These are phyloP conservation scores for Asclepias syriaca DNA, from an alignment of 257 asterid species.

Conservation along the genomic window DNA sequence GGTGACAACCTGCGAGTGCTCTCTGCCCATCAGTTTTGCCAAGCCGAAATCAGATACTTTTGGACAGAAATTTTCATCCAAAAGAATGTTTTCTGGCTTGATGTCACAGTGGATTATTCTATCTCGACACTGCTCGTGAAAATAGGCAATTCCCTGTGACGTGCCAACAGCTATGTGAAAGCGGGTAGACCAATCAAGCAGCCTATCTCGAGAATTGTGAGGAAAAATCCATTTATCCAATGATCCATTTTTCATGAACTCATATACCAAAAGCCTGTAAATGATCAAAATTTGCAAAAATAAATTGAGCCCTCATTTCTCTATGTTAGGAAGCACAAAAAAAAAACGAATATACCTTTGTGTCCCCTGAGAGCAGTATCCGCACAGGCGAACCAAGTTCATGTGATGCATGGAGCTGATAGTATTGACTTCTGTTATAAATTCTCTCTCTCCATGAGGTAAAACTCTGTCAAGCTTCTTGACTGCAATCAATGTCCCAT, in stretches of 20 bases:
- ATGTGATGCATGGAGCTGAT: slow-evolving; percentile 92
- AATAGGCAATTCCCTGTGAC: slow-evolving; percentile 86
- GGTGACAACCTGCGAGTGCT: slow-evolving; percentile 76
- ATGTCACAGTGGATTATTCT: slow-evolving; percentile 88
- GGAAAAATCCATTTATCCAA: slow-evolving; percentile 87
- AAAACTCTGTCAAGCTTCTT: slow-evolving; percentile 77
- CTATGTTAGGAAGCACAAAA: background rate
- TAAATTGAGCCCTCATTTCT: background rate
- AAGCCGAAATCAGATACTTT: slow-evolving; percentile 93
- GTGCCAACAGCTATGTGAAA: slow-evolving; percentile 69
- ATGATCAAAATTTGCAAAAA: slow-evolving; percentile 8
- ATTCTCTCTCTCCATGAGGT: slow-evolving; percentile 86
- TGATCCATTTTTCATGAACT: slow-evolving; percentile 89
- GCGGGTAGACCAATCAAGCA: slow-evolving; percentile 72
- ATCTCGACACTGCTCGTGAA: slow-evolving; percentile 88
- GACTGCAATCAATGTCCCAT: slow-evolving; percentile 73
- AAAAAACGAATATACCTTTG: slow-evolving; percentile 36
- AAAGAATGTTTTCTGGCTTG: slow-evolving; percentile 83
- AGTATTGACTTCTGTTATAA: slow-evolving; percentile 79
- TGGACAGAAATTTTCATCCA: slow-evolving; percentile 78
- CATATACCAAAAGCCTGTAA: slow-evolving; percentile 83
- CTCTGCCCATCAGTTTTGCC: slow-evolving; percentile 93
- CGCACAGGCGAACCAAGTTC: slow-evolving; percentile 80
- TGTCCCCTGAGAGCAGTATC: slow-evolving; percentile 76
- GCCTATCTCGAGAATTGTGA: slow-evolving; percentile 28